Percentiles rank a stretch among this genome's conserved stretches.
These are phyloP conservation scores for Microbotryum silenes-acaulis DNA, from an alignment of 1,284 basidiomycete species.

Conservation along the genomic window DNA sequence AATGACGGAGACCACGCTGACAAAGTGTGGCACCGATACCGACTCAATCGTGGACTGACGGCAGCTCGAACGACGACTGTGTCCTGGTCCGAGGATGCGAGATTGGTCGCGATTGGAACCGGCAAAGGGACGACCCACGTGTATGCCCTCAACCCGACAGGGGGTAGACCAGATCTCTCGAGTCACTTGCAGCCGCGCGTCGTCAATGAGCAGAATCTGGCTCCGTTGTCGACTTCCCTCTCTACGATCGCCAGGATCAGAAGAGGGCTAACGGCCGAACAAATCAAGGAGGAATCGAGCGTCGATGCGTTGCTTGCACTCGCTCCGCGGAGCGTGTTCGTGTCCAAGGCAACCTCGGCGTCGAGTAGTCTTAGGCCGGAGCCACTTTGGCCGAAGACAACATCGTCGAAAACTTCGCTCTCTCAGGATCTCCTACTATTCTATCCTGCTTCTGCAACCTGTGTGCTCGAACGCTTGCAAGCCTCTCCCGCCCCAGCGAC, in stretches of 20 bases:
- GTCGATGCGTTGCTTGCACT: background rate
- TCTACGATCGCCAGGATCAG: constrained; percentile 14
- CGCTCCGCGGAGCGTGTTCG: constrained; percentile 4
- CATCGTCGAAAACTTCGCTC: background rate
- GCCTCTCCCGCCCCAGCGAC: background rate
- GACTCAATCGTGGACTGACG: constrained; percentile 62
- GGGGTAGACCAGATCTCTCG: constrained; percentile 49
- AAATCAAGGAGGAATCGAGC: background rate
- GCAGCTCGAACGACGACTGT: constrained; percentile 55
- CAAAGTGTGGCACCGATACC: constrained; percentile 57
- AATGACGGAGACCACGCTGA: constrained; percentile 33
- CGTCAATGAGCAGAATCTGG: constrained; percentile 10
- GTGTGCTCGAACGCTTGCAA: constrained; percentile 15
- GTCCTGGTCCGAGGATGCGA: constrained; percentile 55
- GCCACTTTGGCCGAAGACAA: background rate
- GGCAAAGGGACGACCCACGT: constrained; percentile 48
- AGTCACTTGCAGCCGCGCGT: constrained; percentile 16
- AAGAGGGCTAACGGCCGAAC: background rate
- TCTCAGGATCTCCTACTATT: constrained; percentile 21
- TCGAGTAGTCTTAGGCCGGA: background rate
- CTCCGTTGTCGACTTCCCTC: constrained; percentile 15
- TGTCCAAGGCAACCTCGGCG: constrained; percentile 6
- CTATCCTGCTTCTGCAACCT: background rate
- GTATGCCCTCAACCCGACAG: constrained; percentile 67
- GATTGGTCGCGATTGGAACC: constrained; percentile 63